Evolutionary conservation across 2,329 filamentous ascomycete genomes (phyloP).

Genomic region (Penicillium polonicum): DNA sequence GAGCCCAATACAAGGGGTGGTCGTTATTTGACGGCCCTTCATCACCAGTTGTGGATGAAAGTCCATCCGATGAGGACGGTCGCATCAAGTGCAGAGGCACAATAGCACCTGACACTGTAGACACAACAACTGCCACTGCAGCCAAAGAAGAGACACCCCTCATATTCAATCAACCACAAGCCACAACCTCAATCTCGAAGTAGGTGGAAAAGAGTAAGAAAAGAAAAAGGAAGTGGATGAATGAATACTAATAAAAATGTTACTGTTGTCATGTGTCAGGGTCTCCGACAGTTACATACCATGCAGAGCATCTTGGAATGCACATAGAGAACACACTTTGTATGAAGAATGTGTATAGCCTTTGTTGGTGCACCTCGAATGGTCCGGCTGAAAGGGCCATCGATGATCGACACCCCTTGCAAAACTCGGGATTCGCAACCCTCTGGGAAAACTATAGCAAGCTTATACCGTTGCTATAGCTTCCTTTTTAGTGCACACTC

Average conservation of each 20-base stretch:
- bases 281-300: neutral
- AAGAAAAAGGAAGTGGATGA: neutral
- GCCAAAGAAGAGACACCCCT: slow-evolving; percentile 11
- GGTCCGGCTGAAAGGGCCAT: neutral
- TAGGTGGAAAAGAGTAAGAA: neutral
- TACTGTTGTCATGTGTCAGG: neutral
- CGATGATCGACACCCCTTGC: slow-evolving; percentile 14
- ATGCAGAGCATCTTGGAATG: slow-evolving; percentile 12
- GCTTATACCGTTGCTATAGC: neutral
- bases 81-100: slow-evolving; percentile 8
- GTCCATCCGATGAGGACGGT: neutral
- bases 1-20: neutral
- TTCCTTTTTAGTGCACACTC: too few species aligned
- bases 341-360: slow-evolving; percentile 15
- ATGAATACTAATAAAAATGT: neutral
- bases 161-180: slow-evolving; percentile 17
- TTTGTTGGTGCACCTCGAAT: neutral
- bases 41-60: neutral
- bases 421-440: neutral
- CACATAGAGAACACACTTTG: neutral
- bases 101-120: slow-evolving; percentile 16
- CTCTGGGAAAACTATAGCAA: neutral
- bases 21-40: neutral
- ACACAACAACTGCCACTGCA: slow-evolving; percentile 12
- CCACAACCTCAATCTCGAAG: slow-evolving; percentile 11